Percentiles rank a stretch among this genome's conserved stretches.
Conservation (phyloP, 345 rosid genomes). For the Gossypium mustelinum region DNA sequence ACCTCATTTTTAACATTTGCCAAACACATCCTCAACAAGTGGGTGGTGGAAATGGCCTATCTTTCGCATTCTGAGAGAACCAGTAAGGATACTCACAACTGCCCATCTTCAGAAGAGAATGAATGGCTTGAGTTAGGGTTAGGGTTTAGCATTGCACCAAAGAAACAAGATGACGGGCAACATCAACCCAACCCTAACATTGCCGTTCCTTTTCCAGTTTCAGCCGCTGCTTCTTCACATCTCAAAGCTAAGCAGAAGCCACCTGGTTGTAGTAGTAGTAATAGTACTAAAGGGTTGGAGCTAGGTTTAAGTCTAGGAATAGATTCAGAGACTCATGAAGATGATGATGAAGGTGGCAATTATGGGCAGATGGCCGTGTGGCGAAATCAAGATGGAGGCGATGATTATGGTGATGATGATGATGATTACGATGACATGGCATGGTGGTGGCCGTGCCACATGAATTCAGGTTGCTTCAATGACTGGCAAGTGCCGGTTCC, state of each 20-base stretch:
- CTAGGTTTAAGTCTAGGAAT: constrained; percentile 12
- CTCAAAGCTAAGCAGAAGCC: not conserved
- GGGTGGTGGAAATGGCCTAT: constrained; percentile 29
- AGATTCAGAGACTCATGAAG: constrained; percentile 10
- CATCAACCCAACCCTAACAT: constrained; percentile 10
- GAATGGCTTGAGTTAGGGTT: constrained; percentile 38
- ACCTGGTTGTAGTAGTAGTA: not conserved
- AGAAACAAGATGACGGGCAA: constrained; percentile 1
- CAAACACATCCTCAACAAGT: not conserved
- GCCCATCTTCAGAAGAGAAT: constrained; percentile 6
- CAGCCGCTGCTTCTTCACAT: not conserved
- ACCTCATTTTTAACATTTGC: not conserved
- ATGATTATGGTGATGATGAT: constrained; percentile 1
- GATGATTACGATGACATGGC: constrained; percentile 7
- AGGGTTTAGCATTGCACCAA: constrained; percentile 19
- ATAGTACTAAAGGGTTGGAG: constrained; percentile 8
- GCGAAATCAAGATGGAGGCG: constrained; percentile 5
- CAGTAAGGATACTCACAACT: not conserved
- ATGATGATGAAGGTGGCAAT: not conserved
- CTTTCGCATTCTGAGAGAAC: constrained; percentile 25
- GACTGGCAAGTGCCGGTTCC: constrained; percentile 22
- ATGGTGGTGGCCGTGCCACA: constrained; percentile 16
- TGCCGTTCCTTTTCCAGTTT: not conserved
- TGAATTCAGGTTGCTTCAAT: constrained; percentile 7
- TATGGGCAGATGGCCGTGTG: constrained; percentile 3